These are phyloP conservation scores for Brassica napus DNA, from an alignment of 345 rosid genomes.

Conservation along the genomic window DNA sequence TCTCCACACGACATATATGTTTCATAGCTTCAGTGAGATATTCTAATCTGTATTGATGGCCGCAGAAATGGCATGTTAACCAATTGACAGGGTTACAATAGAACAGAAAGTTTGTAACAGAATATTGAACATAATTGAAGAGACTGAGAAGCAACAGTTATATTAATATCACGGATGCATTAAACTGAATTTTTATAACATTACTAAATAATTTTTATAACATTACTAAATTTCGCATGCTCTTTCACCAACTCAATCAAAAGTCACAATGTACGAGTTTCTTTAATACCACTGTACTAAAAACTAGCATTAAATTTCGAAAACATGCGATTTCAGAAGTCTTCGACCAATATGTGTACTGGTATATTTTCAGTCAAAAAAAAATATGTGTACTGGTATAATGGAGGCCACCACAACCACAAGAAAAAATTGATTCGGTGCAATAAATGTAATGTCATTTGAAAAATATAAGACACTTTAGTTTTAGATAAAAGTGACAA, in stretches of 20 bases:
- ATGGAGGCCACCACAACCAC: slow-evolving; percentile 19
- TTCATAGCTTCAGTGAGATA: neutral
- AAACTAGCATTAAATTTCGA: neutral
- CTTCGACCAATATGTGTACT: neutral
- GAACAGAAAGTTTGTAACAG: neutral
- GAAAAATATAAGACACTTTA: neutral
- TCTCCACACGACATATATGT: neutral
- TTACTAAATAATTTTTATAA: neutral
- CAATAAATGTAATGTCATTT: slow-evolving; percentile 20
- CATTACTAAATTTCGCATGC: neutral
- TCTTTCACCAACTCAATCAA: neutral
- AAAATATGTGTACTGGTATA: neutral
- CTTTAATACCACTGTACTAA: neutral
- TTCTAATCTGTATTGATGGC: neutral
- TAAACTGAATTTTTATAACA: neutral
- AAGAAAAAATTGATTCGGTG: slow-evolving; percentile 24
- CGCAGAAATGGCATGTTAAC: neutral
- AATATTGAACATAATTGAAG: neutral
- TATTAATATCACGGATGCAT: neutral
- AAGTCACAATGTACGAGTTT: neutral
- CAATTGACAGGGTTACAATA: neutral
- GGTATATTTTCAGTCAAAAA: too few relatives aligned
- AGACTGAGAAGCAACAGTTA: neutral
- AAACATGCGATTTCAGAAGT: slow-evolving; percentile 5
- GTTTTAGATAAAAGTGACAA: neutral